Evolutionary conservation across 129 eudicot species (phyloP).

Genomic region (Helianthus annuus): HanXRQr2.0-SUNRISE NC_035434.2:55185957-55186456

Average conservation of each 20-base stretch:
- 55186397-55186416: no score
- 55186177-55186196: not conserved
- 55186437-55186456: no score
- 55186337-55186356: no score
- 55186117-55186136: not conserved
- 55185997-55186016: no score
- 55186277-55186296: not conserved
- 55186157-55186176: not conserved
- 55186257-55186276: not conserved
- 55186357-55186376: no score
- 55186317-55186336: not conserved
- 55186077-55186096: not conserved
- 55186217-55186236: not conserved
- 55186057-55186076: not conserved
- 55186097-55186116: not conserved
- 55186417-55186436: no score
- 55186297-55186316: not conserved
- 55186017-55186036: not conserved
- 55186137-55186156: not conserved
- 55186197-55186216: not conserved
- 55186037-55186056: slow-evolving; percentile 3
- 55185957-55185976: no score
- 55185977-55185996: no score
- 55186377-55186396: no score
- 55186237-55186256: not conserved